Evolutionary conservation across 805 yeast species (phyloP).

Genomic region (Suhomyces xylopsoci): DNA sequence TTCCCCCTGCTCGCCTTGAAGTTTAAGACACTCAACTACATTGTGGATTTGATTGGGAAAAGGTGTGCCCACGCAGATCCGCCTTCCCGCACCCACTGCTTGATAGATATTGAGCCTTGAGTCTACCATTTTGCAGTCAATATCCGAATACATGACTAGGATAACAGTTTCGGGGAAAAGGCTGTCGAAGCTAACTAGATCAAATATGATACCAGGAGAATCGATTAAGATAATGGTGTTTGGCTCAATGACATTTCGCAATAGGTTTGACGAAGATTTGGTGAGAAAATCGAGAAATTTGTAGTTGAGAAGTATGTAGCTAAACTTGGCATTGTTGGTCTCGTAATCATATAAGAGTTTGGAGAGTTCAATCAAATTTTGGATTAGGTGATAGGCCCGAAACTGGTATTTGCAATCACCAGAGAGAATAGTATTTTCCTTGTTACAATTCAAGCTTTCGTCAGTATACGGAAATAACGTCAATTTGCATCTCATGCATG

Average conservation of each 20-base stretch:
- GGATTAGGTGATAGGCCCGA: not conserved
- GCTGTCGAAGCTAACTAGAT: not conserved
- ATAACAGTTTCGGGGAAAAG: not conserved
- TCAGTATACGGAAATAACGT: slow-evolving; percentile 8
- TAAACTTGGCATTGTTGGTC: not conserved
- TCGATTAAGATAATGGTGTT: slow-evolving; percentile 5
- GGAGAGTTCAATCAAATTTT: not conserved
- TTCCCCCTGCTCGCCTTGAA: not conserved
- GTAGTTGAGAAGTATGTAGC: slow-evolving; percentile 5
- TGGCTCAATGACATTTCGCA: not conserved
- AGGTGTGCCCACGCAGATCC: not conserved
- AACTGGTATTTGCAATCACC: not conserved
- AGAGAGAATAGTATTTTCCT: not conserved
- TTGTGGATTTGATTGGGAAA: not conserved
- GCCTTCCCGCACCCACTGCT: not conserved
- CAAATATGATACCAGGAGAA: not conserved
- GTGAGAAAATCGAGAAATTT: slow-evolving; percentile 6
- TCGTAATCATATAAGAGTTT: not conserved
- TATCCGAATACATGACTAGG: slow-evolving; percentile 11
- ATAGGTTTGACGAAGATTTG: not conserved
- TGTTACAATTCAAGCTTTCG: not conserved
- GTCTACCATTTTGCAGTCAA: slow-evolving; percentile 1
- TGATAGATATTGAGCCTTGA: not conserved
- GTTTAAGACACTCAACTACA: not conserved
- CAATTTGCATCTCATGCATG: slow-evolving; percentile 12